These are phyloP conservation scores for Coniochaeta prunicola DNA, from an alignment of 2,329 filamentous ascomycete genomes.

Conservation along the genomic window DNA sequence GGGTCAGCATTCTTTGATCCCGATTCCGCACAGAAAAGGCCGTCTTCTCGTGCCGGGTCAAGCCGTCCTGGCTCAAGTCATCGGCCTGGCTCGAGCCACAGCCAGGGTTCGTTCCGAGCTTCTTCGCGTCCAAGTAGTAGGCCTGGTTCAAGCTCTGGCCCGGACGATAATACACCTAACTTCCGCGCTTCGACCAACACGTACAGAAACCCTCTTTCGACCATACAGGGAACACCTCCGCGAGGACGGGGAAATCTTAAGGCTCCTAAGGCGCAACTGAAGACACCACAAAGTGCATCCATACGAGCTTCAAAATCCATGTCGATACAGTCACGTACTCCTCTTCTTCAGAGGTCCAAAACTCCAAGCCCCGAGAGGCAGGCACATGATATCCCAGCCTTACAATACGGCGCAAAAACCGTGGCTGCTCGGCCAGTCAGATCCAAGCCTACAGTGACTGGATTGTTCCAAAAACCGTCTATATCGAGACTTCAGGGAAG, in stretches of 20 bases:
- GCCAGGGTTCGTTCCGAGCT: slow-evolving; percentile 47
- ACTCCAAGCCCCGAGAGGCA: slow-evolving; percentile 33
- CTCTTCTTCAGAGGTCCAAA: slow-evolving; percentile 19
- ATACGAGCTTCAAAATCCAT: slow-evolving; percentile 19
- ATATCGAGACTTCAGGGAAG: slow-evolving; percentile 30
- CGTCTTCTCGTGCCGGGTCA: slow-evolving; percentile 35
- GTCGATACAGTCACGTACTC: slow-evolving; percentile 24
- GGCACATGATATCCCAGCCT: slow-evolving; percentile 16
- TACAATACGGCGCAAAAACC: slow-evolving; percentile 39
- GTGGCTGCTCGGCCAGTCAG: slow-evolving; percentile 37
- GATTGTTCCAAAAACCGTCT: slow-evolving; percentile 49
- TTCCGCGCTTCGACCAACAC: slow-evolving; percentile 36
- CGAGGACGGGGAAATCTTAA: slow-evolving; percentile 25
- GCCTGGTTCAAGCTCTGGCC: slow-evolving; percentile 47
- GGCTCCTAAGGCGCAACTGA: slow-evolving; percentile 26
- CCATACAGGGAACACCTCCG: slow-evolving; percentile 36
- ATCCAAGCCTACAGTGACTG: slow-evolving; percentile 43
- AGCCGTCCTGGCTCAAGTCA: slow-evolving; percentile 1
- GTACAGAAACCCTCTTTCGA: slow-evolving; percentile 34
- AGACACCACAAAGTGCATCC: slow-evolving; percentile 13
- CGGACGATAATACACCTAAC: slow-evolving; percentile 31
- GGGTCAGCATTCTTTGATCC: slow-evolving; percentile 67
- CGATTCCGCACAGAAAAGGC: slow-evolving; percentile 47
- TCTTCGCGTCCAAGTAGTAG: slow-evolving; percentile 44
- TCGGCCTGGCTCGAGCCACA: slow-evolving; percentile 30